Base-by-base conservation (phyloP, 2,329 filamentous ascomycete species). In the Paraphaeosphaeria sporulosa region DNA sequence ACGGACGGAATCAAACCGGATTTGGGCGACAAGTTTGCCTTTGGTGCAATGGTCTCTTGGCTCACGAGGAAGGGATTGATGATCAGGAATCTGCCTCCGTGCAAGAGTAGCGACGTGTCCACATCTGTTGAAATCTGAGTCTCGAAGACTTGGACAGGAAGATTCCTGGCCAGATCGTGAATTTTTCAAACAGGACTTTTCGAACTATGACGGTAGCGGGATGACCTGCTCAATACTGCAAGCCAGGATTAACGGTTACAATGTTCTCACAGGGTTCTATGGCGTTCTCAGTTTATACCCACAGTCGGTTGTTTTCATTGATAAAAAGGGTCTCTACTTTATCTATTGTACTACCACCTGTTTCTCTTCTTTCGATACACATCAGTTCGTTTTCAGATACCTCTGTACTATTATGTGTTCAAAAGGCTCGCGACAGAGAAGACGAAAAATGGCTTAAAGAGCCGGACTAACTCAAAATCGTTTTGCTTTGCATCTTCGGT, bases 11-110 rank as follows among this genome's bases (percentile, higher is more conserved):
- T 51, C n/a, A 6, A 27, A 27, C 3, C 3, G 25, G 25, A 27
- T 27, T 27, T 6, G 25, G 25, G 25, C 25, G 17, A 40, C 38
- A 13, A 34, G 54, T 21, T n/a, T 40, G 38, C 17, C 54, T 56
- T n/a, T 56, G 54, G 54, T 56, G 54, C 27, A 27, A n/a, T 32
- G 54, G 54, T 23, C 30, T 25, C 30, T 32, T 32, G 19, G 36
- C 49, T 9, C 32, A 30, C 10, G 54, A 56, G 19, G 15, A 12
- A 12, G 23, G n/a, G 0, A 7, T 36, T 51, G 21, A 36, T 15
- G 23, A 47, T 6, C 12, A 10, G 19, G 27, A 47, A 30, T 6
- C 23, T 30, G 8, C 38, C 4, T 40, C 15, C n/a, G 7, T n/a
- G 38, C 5, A 40, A n/a, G 38, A 40, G 15, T n/a, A n/a, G 13